Evolutionary conservation across 345 rosid genomes (phyloP).

Genomic region (Euphorbia lathyris): DNA sequence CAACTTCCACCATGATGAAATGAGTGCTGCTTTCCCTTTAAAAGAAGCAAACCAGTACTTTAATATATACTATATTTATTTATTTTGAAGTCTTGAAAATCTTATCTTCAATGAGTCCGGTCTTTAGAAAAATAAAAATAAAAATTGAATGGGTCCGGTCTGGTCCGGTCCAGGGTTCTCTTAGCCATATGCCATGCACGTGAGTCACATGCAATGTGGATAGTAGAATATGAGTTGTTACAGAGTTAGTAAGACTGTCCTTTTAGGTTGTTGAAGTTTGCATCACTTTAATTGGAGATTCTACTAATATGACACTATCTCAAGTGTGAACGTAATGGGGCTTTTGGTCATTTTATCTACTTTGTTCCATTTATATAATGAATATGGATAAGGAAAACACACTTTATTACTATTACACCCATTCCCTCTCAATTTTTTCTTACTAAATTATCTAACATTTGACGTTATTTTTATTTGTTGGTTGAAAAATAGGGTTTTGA

Average conservation of each 20-base stretch:
- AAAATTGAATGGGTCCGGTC: neutral
- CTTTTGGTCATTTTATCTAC: too few relatives aligned
- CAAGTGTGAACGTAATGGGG: neutral
- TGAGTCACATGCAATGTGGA: conserved; percentile 21
- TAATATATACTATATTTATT: too few relatives aligned
- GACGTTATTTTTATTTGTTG: too few relatives aligned
- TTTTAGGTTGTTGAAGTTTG: conserved; percentile 10
- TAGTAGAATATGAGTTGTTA: neutral
- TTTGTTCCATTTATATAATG: too few relatives aligned
- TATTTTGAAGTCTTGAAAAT: too few relatives aligned
- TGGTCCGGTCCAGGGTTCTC: neutral
- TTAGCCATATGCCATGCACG: conserved; percentile 22
- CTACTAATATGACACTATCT: neutral
- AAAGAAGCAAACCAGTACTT: conserved; percentile 12
- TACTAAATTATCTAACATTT: too few relatives aligned
- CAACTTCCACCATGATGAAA: neutral
- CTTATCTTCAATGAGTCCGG: too few relatives aligned
- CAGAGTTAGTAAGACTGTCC: conserved; percentile 21
- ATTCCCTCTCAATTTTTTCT: too few relatives aligned
- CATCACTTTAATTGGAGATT: conserved; percentile 4
- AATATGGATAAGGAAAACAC: too few relatives aligned
- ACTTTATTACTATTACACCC: too few relatives aligned
- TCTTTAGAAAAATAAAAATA: too few relatives aligned
- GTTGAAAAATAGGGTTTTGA: too few relatives aligned
- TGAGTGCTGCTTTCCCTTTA: conserved; percentile 16